Conservation (phyloP, 169 alveolate species). For the Plasmodium chabaudi region DNA sequence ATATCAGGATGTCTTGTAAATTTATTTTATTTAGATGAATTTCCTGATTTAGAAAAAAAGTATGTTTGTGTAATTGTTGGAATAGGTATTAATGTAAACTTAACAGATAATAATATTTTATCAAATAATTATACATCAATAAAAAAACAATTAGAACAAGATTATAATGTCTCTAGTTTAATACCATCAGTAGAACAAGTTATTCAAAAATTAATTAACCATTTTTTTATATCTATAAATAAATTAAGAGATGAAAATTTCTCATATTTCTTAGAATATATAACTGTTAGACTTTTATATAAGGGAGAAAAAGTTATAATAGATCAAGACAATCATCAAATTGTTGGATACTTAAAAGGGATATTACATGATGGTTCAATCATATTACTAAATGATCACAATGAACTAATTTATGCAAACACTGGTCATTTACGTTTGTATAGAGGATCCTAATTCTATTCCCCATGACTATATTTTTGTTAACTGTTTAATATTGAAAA, state of each 20-base stretch:
- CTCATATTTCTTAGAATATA: constrained; percentile 30
- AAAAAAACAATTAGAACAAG: constrained; percentile 29
- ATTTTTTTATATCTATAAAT: neutral
- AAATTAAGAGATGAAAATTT: constrained; percentile 28
- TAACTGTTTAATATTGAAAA: neutral
- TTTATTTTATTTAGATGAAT: constrained; percentile 12
- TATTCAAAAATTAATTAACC: constrained; percentile 12
- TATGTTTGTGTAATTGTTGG: constrained; percentile 54
- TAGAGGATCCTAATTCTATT: neutral
- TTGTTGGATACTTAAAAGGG: constrained; percentile 36
- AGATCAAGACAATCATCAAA: constrained; percentile 15
- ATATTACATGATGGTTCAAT: constrained; percentile 49
- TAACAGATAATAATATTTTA: constrained; percentile 26
- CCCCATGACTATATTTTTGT: neutral
- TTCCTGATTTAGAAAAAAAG: neutral
- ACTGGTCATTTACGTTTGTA: constrained; percentile 33
- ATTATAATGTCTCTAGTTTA: neutral
- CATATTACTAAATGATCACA: constrained; percentile 17
- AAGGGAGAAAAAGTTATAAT: constrained; percentile 34
- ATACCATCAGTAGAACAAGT: constrained; percentile 46
- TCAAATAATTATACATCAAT: constrained; percentile 37
- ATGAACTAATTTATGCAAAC: constrained; percentile 16
- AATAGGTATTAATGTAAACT: constrained; percentile 37
- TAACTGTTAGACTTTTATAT: constrained; percentile 28
- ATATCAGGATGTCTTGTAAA: constrained; percentile 77